Percentiles rank a stretch among this genome's conserved stretches.
These are phyloP conservation scores for Fraxinus xanthoxyloides DNA, from an alignment of 305 asterid species.

Conservation along the genomic window DNA sequence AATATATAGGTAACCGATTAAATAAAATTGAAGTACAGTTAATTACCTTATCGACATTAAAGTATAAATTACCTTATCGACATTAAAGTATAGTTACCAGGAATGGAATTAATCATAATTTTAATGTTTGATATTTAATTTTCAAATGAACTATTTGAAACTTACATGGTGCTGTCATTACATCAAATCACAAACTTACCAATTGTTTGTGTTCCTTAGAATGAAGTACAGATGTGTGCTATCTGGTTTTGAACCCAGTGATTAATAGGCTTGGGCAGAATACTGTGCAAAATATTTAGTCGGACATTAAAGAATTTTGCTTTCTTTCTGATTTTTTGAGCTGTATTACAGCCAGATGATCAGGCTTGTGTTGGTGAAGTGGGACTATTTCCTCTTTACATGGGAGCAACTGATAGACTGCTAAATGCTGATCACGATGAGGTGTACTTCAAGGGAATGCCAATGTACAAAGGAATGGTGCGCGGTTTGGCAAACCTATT, in stretches of 20 bases:
- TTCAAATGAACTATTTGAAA: neutral
- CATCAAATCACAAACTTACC: neutral
- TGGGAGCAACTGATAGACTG: constrained; percentile 84
- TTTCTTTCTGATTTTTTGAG: constrained; percentile 1
- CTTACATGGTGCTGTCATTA: neutral
- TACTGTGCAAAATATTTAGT: neutral
- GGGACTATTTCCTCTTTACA: constrained; percentile 64
- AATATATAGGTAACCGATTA: neutral
- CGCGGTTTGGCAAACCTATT: constrained; percentile 12
- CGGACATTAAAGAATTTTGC: neutral
- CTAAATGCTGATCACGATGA: constrained; percentile 84
- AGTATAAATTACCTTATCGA: neutral
- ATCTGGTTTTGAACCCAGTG: neutral
- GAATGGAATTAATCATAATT: neutral
- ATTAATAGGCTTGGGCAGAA: neutral
- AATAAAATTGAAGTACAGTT: neutral
- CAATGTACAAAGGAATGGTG: constrained; percentile 78
- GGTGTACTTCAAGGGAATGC: constrained; percentile 94
- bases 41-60: neutral
- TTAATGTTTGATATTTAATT: neutral
- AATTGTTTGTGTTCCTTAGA: neutral
- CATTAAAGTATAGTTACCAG: neutral
- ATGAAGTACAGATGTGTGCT: neutral
- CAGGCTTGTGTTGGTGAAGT: constrained; percentile 84
- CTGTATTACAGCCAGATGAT: constrained; percentile 63